Evolutionary conservation across 176 grass and related monocot genomes (phyloP), one percentile per base, ranked within the genome.

Genomic region (Pontederia crassipes): DNA sequence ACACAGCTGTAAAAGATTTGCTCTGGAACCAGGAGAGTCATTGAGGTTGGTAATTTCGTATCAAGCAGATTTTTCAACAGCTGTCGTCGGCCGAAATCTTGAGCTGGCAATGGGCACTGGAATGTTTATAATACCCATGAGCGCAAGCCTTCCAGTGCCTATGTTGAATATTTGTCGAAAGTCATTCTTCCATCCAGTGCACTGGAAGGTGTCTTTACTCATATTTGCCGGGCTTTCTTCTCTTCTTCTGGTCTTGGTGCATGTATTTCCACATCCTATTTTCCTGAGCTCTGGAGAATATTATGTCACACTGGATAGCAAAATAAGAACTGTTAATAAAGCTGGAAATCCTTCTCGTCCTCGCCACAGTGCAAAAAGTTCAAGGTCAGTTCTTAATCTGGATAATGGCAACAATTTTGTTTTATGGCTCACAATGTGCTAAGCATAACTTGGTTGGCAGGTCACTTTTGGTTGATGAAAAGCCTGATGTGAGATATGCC

Each of bases 111-210:
- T 85, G 69, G 63, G 75, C 53, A 83, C 83, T 50, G 92, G 87
- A 40, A 88, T 97, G 29, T 85, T 97, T 71, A 61, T 80, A 18
- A 80, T 88, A 60, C 92, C 92, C 54, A 91, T 97, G 92, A 88
- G 73, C 15, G 92, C 85, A 68, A 86, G 62, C 52, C 28, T 97
- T 65, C 84, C 93, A 4, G 58, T 74, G 6, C 73, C 68, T 70
- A 83, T 92, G 84, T 67, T 92, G 70, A 75, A 77, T 51, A 78
- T 82, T 47, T 98, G 93, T 74, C 76, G 64, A 76, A 92, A 82
- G 32, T 71, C 78, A 56, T 86, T 80, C 72, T 49, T 86, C 55
- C 72, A 65, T 62, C 61, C 68, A 9, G 67, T 73, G 47, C 66
- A 78, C 67, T 86, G 84, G 84, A 82, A 77, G 79, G 48, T 56